These are phyloP conservation scores for Kalmusia sp. DNA, from an alignment of 2,329 filamentous ascomycete species.

Conservation along the genomic window DNA sequence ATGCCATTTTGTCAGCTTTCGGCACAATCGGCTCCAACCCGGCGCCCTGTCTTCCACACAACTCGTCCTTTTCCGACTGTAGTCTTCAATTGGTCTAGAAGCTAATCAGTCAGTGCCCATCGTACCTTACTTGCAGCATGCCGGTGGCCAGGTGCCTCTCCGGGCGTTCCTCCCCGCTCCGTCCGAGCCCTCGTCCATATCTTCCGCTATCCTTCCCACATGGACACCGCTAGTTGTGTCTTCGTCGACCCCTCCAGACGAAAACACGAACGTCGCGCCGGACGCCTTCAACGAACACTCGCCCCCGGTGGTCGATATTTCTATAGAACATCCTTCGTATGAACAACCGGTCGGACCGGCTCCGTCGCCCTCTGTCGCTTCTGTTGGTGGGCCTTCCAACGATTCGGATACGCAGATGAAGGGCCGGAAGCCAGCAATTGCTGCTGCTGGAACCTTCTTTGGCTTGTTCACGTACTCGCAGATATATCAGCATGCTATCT, in stretches of 20 bases:
- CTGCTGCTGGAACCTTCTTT: slow-evolving; percentile 44
- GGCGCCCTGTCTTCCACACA: slow-evolving; percentile 6
- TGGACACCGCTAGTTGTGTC: slow-evolving; percentile 32
- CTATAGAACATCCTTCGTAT: slow-evolving; percentile 33
- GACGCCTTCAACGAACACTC: slow-evolving; percentile 29
- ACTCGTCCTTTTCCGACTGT: slow-evolving; percentile 9
- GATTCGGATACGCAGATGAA: slow-evolving; percentile 41
- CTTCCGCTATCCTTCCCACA: slow-evolving; percentile 30
- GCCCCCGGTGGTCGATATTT: slow-evolving; percentile 37
- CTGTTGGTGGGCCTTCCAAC: slow-evolving; percentile 19
- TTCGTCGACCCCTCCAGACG: slow-evolving; percentile 18
- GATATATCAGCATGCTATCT: slow-evolving; percentile 44
- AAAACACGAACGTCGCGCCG: slow-evolving; percentile 31
- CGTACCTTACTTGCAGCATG: slow-evolving; percentile 43
- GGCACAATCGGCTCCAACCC: slow-evolving; percentile 31
- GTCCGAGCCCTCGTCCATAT: slow-evolving; percentile 29
- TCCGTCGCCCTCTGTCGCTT: slow-evolving; percentile 20
- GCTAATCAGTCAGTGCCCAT: slow-evolving; percentile 45
- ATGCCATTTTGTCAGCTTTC: slow-evolving; percentile 33
- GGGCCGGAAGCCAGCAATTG: slow-evolving; percentile 42
- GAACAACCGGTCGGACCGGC: slow-evolving; percentile 24
- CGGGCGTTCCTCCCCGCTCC: slow-evolving; percentile 32
- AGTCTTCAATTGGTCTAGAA: slow-evolving; percentile 22
- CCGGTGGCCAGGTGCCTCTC: slow-evolving; percentile 44
- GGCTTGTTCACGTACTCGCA: slow-evolving; percentile 46